Evolutionary conservation across 768 basidiomycete genomes (phyloP).

Genomic region (Leccinellum albellum): DNA sequence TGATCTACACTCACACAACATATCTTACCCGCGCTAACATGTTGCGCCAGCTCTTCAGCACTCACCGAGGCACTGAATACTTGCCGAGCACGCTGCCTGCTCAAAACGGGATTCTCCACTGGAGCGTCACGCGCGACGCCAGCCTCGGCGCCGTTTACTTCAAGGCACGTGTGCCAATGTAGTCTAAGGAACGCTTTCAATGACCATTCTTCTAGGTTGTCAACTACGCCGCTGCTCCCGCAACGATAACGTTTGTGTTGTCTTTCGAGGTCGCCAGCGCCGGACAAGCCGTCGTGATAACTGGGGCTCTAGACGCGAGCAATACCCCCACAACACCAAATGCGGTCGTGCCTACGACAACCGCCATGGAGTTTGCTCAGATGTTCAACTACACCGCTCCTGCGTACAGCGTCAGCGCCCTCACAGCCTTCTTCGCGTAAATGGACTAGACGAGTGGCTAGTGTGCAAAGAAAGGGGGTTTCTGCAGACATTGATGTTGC

Average conservation of each 20-base stretch:
- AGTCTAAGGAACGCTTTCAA: background rate
- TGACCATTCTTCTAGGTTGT: conserved; percentile 38
- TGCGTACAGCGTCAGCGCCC: conserved; percentile 40
- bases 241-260: conserved; percentile 47
- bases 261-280: conserved; percentile 47
- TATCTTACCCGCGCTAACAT: background rate
- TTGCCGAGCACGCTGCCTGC: conserved; percentile 58
- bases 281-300: conserved; percentile 48
- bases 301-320: conserved; percentile 46
- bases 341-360: conserved; percentile 43
- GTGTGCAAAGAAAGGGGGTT: background rate
- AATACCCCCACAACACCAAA: conserved; percentile 54
- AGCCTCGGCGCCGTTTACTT: conserved; percentile 41
- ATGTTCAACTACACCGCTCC: conserved; percentile 55
- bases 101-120: conserved; percentile 47
- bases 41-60: conserved; percentile 51
- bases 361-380: conserved; percentile 43
- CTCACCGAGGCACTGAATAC: conserved; percentile 59
- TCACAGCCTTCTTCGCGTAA: conserved; percentile 14
- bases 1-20: background rate
- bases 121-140: conserved; percentile 49
- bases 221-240: conserved; percentile 43
- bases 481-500: conserved; percentile 8
- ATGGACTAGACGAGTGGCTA: background rate
- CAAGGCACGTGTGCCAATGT: conserved; percentile 42